These are phyloP conservation scores for Nakaseomyces kungkrabaensis DNA, from an alignment of 1,139 yeast genomes.

Conservation along the genomic window DNA sequence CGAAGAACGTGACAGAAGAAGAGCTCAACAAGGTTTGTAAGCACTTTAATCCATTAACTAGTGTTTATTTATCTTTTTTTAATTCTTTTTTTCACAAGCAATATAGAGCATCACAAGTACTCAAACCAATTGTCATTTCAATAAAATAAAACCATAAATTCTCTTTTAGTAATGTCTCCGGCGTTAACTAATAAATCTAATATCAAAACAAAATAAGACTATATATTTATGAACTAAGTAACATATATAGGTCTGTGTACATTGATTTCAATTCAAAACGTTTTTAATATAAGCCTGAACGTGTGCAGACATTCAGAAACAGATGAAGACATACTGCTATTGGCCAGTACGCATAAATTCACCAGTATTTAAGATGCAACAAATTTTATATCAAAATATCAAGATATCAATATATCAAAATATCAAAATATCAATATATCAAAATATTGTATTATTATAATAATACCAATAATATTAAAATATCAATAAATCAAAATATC, in stretches of 20 bases:
- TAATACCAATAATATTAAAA: too few relatives aligned
- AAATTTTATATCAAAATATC: not conserved
- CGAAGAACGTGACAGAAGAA: constrained; percentile 99
- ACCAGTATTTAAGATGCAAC: not conserved
- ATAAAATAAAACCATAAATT: constrained; percentile 3
- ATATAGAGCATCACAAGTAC: constrained; percentile 4
- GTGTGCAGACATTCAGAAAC: not conserved
- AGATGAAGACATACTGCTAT: too few relatives aligned
- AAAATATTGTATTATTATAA: too few relatives aligned
- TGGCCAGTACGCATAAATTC: too few relatives aligned
- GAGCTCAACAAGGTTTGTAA: constrained; percentile 51
- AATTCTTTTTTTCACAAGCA: constrained; percentile 2
- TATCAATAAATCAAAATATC: too few relatives aligned
- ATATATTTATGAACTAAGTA: not conserved
- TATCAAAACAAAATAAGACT: constrained; percentile 3
- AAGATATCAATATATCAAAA: too few relatives aligned
- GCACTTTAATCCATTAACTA: constrained; percentile 7
- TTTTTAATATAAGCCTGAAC: not conserved
- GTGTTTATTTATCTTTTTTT: constrained; percentile 6
- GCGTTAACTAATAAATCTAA: constrained; percentile 1
- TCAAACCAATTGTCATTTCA: constrained; percentile 4
- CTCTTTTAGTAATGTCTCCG: constrained; percentile 3
- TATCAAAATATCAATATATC: not conserved
- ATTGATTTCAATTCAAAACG: constrained; percentile 4
- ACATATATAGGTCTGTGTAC: constrained; percentile 3